Evolutionary conservation across 1,139 yeast species (phyloP).

Genomic region (Pichia sp.): DNA sequence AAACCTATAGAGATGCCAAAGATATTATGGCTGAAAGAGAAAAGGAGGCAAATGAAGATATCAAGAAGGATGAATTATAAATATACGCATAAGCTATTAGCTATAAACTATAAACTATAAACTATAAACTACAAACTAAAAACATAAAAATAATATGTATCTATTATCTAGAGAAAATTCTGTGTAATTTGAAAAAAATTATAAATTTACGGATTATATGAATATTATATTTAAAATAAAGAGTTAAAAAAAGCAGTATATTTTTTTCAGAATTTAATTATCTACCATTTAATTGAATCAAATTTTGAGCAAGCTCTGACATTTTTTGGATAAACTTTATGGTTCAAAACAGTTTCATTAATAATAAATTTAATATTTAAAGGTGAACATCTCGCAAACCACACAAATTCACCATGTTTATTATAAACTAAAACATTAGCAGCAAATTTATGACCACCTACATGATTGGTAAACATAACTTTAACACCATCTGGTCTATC

Average conservation of each 20-base stretch:
- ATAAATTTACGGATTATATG: too few relatives aligned
- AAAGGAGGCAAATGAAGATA: background rate
- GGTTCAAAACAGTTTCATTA: slow-evolving; percentile 64
- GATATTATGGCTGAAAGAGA: slow-evolving; percentile 13
- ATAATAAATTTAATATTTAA: slow-evolving; percentile 66
- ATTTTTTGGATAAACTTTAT: slow-evolving; percentile 66
- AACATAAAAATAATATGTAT: too few relatives aligned
- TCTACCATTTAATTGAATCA: slow-evolving; percentile 49
- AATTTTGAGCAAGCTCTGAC: slow-evolving; percentile 58
- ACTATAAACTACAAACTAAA: too few relatives aligned
- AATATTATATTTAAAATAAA: too few relatives aligned
- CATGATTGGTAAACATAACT: slow-evolving; percentile 70
- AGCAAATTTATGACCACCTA: slow-evolving; percentile 93
- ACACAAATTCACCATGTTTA: slow-evolving; percentile 67
- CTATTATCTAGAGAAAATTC: too few relatives aligned
- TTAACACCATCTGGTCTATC: slow-evolving; percentile 66
- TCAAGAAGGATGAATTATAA: slow-evolving; percentile 21
- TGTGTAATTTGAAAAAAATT: too few relatives aligned
- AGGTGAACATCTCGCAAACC: slow-evolving; percentile 87
- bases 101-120: too few relatives aligned
- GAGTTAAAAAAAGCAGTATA: too few relatives aligned
- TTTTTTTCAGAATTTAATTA: too few relatives aligned
- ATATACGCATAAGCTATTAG: too few relatives aligned
- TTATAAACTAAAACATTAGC: slow-evolving; percentile 80
- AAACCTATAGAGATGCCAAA: slow-evolving; percentile 17